Evolutionary conservation across 148 eudicot genomes (phyloP).

Genomic region (Mesembryanthemum crystallinum): DNA sequence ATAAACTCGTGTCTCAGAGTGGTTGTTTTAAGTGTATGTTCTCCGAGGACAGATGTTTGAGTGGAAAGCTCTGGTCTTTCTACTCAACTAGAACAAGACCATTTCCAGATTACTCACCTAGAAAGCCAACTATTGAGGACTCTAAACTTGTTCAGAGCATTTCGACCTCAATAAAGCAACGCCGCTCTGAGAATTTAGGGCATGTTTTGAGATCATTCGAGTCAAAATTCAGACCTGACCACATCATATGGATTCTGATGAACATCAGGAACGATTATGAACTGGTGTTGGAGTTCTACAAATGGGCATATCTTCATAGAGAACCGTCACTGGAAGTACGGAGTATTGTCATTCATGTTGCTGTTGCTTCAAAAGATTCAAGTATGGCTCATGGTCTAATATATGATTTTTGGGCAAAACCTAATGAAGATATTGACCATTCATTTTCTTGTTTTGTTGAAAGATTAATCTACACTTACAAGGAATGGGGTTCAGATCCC

Average conservation of each 20-base stretch:
- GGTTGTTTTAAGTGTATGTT: conserved; percentile 16
- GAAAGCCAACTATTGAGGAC: conserved; percentile 58
- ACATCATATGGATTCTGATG: conserved; percentile 82
- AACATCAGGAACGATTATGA: conserved; percentile 59
- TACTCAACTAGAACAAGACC: conserved; percentile 47
- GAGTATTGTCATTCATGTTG: conserved; percentile 73
- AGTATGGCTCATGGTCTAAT: conserved; percentile 52
- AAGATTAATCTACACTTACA: conserved; percentile 70
- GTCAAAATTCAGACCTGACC: conserved; percentile 53
- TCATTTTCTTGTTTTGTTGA: conserved; percentile 58
- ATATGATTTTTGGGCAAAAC: conserved; percentile 54
- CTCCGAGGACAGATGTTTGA: conserved; percentile 15
- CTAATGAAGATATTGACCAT: conserved; percentile 40
- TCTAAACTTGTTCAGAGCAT: conserved; percentile 65
- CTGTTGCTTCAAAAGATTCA: conserved; percentile 62
- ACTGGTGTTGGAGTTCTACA: conserved; percentile 60
- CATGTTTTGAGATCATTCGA: conserved; percentile 64
- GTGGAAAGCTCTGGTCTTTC: conserved; percentile 31
- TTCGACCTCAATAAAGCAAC: conserved; percentile 64
- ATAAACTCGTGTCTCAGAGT: conserved; percentile 26
- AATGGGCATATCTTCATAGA: conserved; percentile 64
- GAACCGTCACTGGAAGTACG: conserved; percentile 76
- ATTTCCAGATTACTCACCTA: conserved; percentile 77
- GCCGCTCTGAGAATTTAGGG: conserved; percentile 51
- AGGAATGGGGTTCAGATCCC: conserved; percentile 87